phyloP scores from a whole-genome alignment of 2,329 filamentous ascomycete genomes.

The Colletotrichum sublineola region DNA sequence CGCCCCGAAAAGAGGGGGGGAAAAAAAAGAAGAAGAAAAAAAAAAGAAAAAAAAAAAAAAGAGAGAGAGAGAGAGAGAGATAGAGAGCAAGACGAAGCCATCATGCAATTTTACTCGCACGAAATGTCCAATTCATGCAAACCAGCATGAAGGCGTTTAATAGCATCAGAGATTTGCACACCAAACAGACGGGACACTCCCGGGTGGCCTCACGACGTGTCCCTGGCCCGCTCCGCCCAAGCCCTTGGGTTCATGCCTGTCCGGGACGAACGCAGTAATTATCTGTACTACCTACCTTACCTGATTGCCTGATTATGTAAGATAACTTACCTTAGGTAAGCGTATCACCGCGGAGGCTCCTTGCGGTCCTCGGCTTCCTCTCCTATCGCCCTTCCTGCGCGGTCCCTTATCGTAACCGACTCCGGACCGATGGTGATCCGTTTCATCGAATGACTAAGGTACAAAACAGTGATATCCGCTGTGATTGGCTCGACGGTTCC shows the following conservation, averaged over 20 bases:
- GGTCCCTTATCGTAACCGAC: conserved; percentile 19
- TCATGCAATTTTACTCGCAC: conserved; percentile 14
- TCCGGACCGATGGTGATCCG: conserved; percentile 22
- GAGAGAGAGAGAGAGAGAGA: too few relatives aligned
- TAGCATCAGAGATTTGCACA: conserved; percentile 3
- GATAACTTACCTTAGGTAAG: not conserved
- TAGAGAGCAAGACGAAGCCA: not conserved
- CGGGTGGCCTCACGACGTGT: conserved; percentile 26
- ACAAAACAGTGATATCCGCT: not conserved
- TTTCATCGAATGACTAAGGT: conserved; percentile 28
- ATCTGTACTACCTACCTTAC: not conserved
- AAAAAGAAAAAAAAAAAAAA: too few relatives aligned
- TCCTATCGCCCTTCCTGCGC: conserved; percentile 15
- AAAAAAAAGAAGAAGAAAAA: not conserved
- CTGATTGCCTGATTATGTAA: not conserved
- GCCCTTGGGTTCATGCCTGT: conserved; percentile 23
- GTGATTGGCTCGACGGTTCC: conserved; percentile 24
- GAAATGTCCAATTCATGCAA: conserved; percentile 36
- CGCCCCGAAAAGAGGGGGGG: not conserved
- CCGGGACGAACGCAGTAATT: not conserved
- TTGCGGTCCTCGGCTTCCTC: conserved; percentile 4
- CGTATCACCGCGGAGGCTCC: not conserved
- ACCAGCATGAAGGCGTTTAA: conserved; percentile 33
- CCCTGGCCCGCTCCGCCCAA: conserved; percentile 28
- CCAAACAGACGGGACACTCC: conserved; percentile 19